Base-by-base conservation (phyloP, 768 basidiomycete genomes). In the Lactarius hatsudake region DNA sequence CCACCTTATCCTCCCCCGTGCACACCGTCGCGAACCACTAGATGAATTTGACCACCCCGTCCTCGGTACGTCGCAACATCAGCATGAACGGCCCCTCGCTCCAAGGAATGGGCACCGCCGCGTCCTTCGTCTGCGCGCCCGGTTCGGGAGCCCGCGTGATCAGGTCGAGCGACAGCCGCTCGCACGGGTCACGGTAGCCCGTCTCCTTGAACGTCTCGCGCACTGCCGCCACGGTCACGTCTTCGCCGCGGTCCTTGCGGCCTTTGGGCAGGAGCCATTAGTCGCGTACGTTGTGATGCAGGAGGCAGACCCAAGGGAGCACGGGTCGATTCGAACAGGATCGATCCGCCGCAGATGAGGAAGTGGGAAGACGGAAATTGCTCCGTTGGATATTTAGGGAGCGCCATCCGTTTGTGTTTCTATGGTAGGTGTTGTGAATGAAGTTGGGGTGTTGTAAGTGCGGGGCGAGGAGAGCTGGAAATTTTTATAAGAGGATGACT, bases 151-250 rank as follows among this genome's bases (percentile, higher is more conserved):
- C n/a, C n/a, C 84, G 81, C 18, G 86, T 88, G 57, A 76, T 73
- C 79, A 88, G 81, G 56, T 76, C 77, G 57, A 79, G 75, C 1
- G 84, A 81, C 68, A 85, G 79, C 42, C 85, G 74, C 26, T 74
- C 72, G 73, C 87, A 87, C 5, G 75, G 75, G n/a, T n/a, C n/a
- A n/a, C n/a, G n/a, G 70, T 84, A 88, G 6, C 86, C 87, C 0
- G 86, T 88, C 77, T 88, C 87, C 72, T 87, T 88, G 72, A 79
- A 86, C 0, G 86, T 86, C 76, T 89, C 87, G n/a, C 88, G 79
- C 6, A 86, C 67, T 0, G 87, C 87, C 2, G 87, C 78, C 1
- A 64, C 70, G 63, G 83, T 81, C 20, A 86, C 76, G 5, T 77
- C 75, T 74, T 88, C 87, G 26, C 26, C 26, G 2, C 78, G 73